Evolutionary conservation across 345 rosid genomes (phyloP).

Genomic region (Bruguiera sexangula): DNA sequence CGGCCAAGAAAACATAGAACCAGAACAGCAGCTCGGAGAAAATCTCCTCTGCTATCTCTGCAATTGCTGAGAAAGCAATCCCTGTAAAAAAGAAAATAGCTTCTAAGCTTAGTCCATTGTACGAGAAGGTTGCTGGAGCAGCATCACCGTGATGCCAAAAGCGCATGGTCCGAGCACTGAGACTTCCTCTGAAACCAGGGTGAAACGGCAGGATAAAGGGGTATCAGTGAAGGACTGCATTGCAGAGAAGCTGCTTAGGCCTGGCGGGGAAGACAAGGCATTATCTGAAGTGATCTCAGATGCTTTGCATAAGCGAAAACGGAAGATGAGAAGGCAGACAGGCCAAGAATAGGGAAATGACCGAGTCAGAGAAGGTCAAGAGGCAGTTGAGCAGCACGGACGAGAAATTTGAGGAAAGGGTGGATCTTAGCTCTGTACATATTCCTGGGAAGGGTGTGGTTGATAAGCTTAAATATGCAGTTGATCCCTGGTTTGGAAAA

Average conservation of each 20-base stretch:
- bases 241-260: slow-evolving; percentile 55
- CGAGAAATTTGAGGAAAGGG: slow-evolving; percentile 17
- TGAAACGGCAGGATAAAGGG: slow-evolving; percentile 41
- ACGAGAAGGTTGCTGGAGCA: slow-evolving; percentile 43
- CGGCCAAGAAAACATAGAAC: slow-evolving; percentile 3
- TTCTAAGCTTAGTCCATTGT: slow-evolving; percentile 62
- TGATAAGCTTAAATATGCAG: slow-evolving; percentile 31
- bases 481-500: slow-evolving; percentile 55
- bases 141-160: slow-evolving; percentile 34
- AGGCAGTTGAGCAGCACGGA: slow-evolving; percentile 36
- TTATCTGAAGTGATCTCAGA: slow-evolving; percentile 47
- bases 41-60: slow-evolving; percentile 43
- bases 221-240: slow-evolving; percentile 49
- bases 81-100: slow-evolving; percentile 48
- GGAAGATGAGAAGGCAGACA: neutral
- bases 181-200: neutral
- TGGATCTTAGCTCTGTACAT: neutral
- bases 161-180: slow-evolving; percentile 25
- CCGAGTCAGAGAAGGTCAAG: slow-evolving; percentile 56
- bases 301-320: slow-evolving; percentile 28
- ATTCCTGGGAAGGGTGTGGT: neutral
- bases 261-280: slow-evolving; percentile 73
- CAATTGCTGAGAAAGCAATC: slow-evolving; percentile 41
- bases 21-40: slow-evolving; percentile 41
- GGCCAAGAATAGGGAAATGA: slow-evolving; percentile 33